Evolutionary conservation across 2,329 filamentous ascomycete genomes (phyloP), one percentile per base, ranked within the genome.

Genomic region (Fusarium papillatum): DNA sequence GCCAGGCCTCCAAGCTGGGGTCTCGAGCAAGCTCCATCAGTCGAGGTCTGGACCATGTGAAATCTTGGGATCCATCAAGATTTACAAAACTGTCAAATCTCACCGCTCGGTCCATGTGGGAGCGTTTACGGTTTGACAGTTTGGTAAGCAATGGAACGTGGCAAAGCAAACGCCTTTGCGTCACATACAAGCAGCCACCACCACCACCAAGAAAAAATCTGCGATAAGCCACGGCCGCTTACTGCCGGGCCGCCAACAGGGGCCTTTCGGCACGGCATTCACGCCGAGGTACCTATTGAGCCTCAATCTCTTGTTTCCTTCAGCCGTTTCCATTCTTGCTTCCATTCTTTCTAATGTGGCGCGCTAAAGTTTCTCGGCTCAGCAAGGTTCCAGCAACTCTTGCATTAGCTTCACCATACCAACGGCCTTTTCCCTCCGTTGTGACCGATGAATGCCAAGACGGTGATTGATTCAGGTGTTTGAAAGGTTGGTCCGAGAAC

Each of bases 311-410:
- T 29, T 64, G 36, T 60, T 61, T 66, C 43, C 16, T 19, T 29
- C 53, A 22, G 31, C 53, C 55, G 39, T 73, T 74, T 74, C 72
- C 67, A 74, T 68, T 64, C 65, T 64, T 48, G 70, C 70, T 74
- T 74, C 72, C 65, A 59, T 68, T 68, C 60, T 53, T 68, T 61
- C 72, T 55, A 61, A 61, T 5, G 64, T 39, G 53, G 50, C 69
- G 66, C 64, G 66, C 64, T 70, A 72, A 72, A 57, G 36, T 48
- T 11, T 43, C 70, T 73, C 70, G 70, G 72, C 67, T 71, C 43
- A 64, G 64, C 70, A 72, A 66, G 69, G 69, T 60, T 57, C 65
- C 66, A 64, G 36, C 69, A 66, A 63, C 8, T 38, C 64, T 48
- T 70, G 64, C 72, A 43, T 68, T 74, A 74, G 72, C 60, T 48